Conservation (phyloP, 2,329 filamentous ascomycete species). For the Mollisiaceae sp. region DNA sequence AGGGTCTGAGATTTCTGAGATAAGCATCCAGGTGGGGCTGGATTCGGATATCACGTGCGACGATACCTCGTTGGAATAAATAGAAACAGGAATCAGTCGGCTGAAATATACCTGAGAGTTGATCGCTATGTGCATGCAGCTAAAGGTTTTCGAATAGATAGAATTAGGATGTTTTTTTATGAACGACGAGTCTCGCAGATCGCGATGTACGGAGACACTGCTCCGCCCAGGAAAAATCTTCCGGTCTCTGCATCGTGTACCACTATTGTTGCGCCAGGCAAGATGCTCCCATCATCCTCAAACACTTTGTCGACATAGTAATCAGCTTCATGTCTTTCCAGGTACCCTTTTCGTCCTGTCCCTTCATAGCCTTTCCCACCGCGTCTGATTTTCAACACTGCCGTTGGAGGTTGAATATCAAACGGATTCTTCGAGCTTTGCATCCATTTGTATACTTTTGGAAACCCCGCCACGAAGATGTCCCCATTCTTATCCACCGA, state of each 20-base stretch:
- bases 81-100: too few species aligned
- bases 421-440: slow-evolving; percentile 36
- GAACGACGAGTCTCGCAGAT: slow-evolving; percentile 29
- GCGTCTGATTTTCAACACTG: slow-evolving; percentile 38
- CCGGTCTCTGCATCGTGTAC: slow-evolving; percentile 43
- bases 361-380: slow-evolving; percentile 22
- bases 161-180: not conserved
- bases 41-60: not conserved
- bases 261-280: slow-evolving; percentile 37
- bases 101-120: too few species aligned
- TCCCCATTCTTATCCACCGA: slow-evolving; percentile 45
- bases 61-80: not conserved
- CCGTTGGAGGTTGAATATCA: slow-evolving; percentile 27
- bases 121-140: too few species aligned
- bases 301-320: slow-evolving; percentile 41
- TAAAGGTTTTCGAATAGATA: not conserved
- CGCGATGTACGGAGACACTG: slow-evolving; percentile 32
- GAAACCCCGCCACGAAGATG: slow-evolving; percentile 43
- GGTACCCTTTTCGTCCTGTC: slow-evolving; percentile 10
- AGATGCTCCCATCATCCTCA: slow-evolving; percentile 43
- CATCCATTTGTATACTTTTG: slow-evolving; percentile 35
- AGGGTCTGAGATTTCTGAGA: too few species aligned
- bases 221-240: slow-evolving; percentile 42
- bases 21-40: too few species aligned
- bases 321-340: slow-evolving; percentile 25